Evolutionary conservation across 306 rosid species (phyloP).

Genomic region (Quercus glauca): DNA sequence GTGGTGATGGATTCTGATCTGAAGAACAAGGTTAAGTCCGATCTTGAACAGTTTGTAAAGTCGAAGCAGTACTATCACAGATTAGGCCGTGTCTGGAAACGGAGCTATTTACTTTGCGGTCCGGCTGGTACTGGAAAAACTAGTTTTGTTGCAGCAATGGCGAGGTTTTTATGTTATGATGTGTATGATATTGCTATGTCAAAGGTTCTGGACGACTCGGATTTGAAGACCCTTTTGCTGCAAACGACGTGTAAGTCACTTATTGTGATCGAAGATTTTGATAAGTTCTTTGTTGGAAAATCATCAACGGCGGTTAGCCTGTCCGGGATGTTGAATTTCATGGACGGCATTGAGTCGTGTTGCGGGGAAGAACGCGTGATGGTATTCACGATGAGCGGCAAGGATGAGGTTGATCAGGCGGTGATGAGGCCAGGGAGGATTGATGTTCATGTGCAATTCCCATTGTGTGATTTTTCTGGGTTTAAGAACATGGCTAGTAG

Average conservation of each 20-base stretch:
- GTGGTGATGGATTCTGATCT: constrained; percentile 68
- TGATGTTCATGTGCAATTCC: constrained; percentile 81
- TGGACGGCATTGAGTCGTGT: constrained; percentile 77
- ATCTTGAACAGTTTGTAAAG: constrained; percentile 74
- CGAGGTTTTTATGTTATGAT: constrained; percentile 70
- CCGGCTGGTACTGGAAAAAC: constrained; percentile 81
- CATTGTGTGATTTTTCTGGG: constrained; percentile 76
- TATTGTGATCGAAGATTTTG: constrained; percentile 80
- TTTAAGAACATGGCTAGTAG: constrained; percentile 66
- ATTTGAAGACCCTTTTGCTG: constrained; percentile 50
- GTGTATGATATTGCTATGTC: constrained; percentile 72
- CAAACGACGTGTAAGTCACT: constrained; percentile 69
- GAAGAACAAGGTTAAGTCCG: constrained; percentile 67
- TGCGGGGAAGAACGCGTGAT: constrained; percentile 82
- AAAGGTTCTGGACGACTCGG: constrained; percentile 51
- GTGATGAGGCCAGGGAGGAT: constrained; percentile 79
- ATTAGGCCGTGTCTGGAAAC: constrained; percentile 91
- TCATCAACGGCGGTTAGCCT: constrained; percentile 37
- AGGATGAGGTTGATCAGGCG: constrained; percentile 54
- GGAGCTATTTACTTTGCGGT: constrained; percentile 84
- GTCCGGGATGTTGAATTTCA: constrained; percentile 71
- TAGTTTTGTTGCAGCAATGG: constrained; percentile 88
- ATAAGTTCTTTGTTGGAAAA: constrained; percentile 43
- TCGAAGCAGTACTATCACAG: constrained; percentile 82
- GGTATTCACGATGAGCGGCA: constrained; percentile 73